Evolutionary conservation across 1,139 yeast species (phyloP).

Genomic region (Debaryomyces psychrophilus): DNA sequence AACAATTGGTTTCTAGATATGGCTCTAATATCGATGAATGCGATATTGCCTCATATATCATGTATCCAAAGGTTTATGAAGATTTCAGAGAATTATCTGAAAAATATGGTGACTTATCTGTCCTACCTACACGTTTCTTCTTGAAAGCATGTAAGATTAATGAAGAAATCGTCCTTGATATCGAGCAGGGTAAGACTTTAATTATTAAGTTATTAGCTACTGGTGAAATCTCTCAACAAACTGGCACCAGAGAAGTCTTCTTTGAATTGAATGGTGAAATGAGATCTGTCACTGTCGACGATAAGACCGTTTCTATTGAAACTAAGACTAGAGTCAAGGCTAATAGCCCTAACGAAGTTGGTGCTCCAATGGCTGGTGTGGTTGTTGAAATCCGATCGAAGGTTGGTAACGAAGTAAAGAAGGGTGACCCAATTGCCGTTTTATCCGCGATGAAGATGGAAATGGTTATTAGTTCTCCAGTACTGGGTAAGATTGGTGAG

Average conservation of each 20-base stretch:
- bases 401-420: constrained; percentile 84
- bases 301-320: constrained; percentile 83
- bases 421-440: constrained; percentile 95
- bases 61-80: constrained; percentile 98
- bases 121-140: constrained; percentile 89
- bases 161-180: constrained; percentile 86
- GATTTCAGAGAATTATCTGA: constrained; percentile 74
- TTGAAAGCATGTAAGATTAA: constrained; percentile 83
- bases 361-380: constrained; percentile 99
- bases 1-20: constrained; percentile 70
- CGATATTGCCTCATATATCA: constrained; percentile 92
- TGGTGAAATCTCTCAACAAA: constrained; percentile 81
- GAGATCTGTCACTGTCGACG: constrained; percentile 92
- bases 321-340: constrained; percentile 90
- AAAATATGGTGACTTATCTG: constrained; percentile 88
- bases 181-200: constrained; percentile 92
- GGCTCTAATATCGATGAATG: constrained; percentile 67
- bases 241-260: constrained; percentile 95
- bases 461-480: constrained; percentile 95
- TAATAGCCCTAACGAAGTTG: constrained; percentile 88
- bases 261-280: constrained; percentile 98
- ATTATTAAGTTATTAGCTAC: constrained; percentile 90
- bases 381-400: constrained; percentile 92
- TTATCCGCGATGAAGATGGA: constrained; percentile 99
- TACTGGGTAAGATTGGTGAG: constrained; percentile 78